Evolutionary conservation across 2,329 filamentous ascomycete genomes (phyloP).

Genomic region (Claviceps arundinis): DNA sequence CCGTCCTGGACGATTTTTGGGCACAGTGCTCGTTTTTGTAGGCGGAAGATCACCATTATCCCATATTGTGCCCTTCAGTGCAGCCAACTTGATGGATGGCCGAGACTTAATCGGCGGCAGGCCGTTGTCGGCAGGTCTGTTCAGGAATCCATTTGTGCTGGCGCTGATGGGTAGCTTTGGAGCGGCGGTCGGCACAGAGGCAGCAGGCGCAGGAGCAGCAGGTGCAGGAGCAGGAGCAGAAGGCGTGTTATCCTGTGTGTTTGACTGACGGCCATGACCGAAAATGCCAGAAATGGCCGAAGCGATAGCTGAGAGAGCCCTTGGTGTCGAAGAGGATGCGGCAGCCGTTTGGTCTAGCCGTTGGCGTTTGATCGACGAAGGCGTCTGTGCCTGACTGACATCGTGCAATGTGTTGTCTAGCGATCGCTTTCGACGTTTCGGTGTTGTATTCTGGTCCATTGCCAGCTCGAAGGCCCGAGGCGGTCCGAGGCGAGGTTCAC

Average conservation of each 20-base stretch:
- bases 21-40: constrained; percentile 8
- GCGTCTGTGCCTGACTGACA: constrained; percentile 11
- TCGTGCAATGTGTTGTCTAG: constrained; percentile 12
- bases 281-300: constrained; percentile 18
- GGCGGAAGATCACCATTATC: constrained; percentile 16
- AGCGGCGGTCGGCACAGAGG: neutral
- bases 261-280: constrained; percentile 11
- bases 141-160: neutral
- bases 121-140: constrained; percentile 4
- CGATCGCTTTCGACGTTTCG: constrained; percentile 8
- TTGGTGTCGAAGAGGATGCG: constrained; percentile 16
- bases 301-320: constrained; percentile 18
- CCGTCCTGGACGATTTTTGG: constrained; percentile 3
- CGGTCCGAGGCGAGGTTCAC: neutral
- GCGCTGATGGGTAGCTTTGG: neutral
- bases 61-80: constrained; percentile 25
- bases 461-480: neutral
- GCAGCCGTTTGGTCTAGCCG: constrained; percentile 16
- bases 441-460: constrained; percentile 16
- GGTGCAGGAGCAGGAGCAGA: neutral
- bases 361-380: constrained; percentile 18
- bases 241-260: constrained; percentile 6
- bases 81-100: constrained; percentile 23
- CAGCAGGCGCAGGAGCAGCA: neutral
- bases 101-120: constrained; percentile 6